Base-by-base conservation (phyloP, 371 early-diverging fungal species). In the Rhizopus delemar region DNA sequence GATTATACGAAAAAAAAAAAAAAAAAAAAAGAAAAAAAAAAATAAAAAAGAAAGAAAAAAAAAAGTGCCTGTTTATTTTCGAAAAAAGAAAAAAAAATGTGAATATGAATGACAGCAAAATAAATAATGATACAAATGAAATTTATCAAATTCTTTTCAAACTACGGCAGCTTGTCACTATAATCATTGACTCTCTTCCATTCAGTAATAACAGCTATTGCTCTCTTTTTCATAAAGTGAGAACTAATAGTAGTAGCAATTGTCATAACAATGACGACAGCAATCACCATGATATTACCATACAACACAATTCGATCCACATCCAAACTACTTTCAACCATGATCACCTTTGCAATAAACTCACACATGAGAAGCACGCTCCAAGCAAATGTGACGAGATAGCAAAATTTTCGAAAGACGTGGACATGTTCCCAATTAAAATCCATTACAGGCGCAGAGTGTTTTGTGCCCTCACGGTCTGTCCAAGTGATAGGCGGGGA, bases 341-440 rank as follows among this genome's bases (percentile, higher is more conserved):
- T 69, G 31, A 73, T 56, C 9, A 78, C 51, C 46, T 66, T 71
- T 48, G 68, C 57, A 29, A 67, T 46, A 62, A 74, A 78, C 46
- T 78, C 79, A 15, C 58, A 51, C 64, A 78, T 56, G 13, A 78
- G 53, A 22, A 61, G 51, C 28, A 64, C 43, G 8, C 63, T 69
- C 79, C 79, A 78, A 0, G 65, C 34, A 12, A 46, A 60, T 5
- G 71, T 71, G 53, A 64, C 35, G 4, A 62, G 5, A n/a, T 74
- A 74, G 8, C 53, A 55, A 15, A 35, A 57, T 33, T 31, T 61
- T 6, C 62, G 62, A 15, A 53, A 63, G 3, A 22, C 6, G 2
- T 31, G 32, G 8, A 48, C 31, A 16, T 60, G 16, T 0, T 50
- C 16, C 71, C 71, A 70, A 9, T 51, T 11, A 53, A 60, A 63